Evolutionary conservation across 2,329 filamentous ascomycete species (phyloP).

Genomic region (Xylaria sp.): DNA sequence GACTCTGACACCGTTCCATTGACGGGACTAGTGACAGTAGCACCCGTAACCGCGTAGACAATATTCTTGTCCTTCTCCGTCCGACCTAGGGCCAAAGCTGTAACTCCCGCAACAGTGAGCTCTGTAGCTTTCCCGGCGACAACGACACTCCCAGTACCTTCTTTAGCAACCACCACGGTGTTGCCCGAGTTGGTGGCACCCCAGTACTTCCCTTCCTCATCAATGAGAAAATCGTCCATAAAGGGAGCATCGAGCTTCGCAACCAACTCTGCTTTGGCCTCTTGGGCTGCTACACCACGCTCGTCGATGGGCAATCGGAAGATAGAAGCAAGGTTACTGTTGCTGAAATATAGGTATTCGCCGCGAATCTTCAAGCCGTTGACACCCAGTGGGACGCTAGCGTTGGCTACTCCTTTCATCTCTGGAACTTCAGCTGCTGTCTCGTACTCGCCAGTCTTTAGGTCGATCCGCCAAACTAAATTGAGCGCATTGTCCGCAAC

Average conservation of each 20-base stretch:
- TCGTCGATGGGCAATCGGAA: constrained; percentile 25
- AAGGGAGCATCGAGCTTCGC: constrained; percentile 13
- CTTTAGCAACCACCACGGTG: constrained; percentile 22
- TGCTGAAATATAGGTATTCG: constrained; percentile 28
- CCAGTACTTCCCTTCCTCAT: constrained; percentile 25
- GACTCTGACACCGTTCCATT: constrained; percentile 43
- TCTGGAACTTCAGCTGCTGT: constrained; percentile 28
- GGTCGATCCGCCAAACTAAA: constrained; percentile 30
- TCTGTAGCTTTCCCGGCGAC: constrained; percentile 25
- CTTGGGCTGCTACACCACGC: constrained; percentile 14
- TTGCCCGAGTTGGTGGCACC: constrained; percentile 18
- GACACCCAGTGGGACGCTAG: constrained; percentile 20
- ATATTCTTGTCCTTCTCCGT: constrained; percentile 33
- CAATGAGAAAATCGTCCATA: constrained; percentile 32
- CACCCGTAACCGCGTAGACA: constrained; percentile 42
- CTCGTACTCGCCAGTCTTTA: constrained; percentile 29
- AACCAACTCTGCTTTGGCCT: constrained; percentile 19
- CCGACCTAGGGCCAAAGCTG: constrained; percentile 40
- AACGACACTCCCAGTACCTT: constrained; percentile 8
- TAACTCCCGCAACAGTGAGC: constrained; percentile 39
- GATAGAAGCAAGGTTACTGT: constrained; percentile 30
- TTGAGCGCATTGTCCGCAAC: constrained; percentile 19
- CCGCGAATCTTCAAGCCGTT: constrained; percentile 29
- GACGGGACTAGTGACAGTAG: constrained; percentile 34
- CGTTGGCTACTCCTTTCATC: constrained; percentile 19